Percentiles rank a stretch among this genome's conserved stretches.
Conservation (phyloP, 768 basidiomycete genomes). For the Wakefieldia striispora region DNA sequence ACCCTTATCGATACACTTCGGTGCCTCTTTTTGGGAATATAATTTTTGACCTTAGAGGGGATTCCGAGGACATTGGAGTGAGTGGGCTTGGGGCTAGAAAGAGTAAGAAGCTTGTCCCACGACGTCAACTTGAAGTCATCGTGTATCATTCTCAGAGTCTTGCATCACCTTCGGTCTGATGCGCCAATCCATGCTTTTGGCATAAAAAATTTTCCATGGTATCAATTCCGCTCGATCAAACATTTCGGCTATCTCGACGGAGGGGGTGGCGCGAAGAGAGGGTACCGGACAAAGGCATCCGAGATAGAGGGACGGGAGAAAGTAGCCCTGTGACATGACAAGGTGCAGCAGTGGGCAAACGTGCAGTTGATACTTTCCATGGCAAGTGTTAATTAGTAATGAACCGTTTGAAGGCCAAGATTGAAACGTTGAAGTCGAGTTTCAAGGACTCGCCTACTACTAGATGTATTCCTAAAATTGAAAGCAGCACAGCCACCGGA, state of each 20-base stretch:
- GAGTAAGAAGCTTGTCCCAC: conserved; percentile 20
- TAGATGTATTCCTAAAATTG: no score
- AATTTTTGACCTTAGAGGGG: background rate
- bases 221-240: conserved; percentile 16
- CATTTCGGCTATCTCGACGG: conserved; percentile 17
- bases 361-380: no score
- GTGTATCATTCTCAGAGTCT: conserved; percentile 10
- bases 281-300: background rate
- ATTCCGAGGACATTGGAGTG: conserved; percentile 20
- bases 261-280: background rate
- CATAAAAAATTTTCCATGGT: conserved; percentile 1
- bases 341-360: no score
- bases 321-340: background rate
- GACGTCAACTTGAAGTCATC: conserved; percentile 11
- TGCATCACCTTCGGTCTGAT: conserved; percentile 11
- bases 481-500: no score
- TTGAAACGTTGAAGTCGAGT: no score
- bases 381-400: no score
- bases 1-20: conserved; percentile 34
- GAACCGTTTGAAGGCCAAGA: no score
- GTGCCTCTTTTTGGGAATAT: conserved; percentile 15
- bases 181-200: background rate
- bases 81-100: conserved; percentile 1
- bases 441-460: no score
- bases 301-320: background rate